Evolutionary conservation across 768 basidiomycete genomes (phyloP).

Genomic region (Rhizopogon sp.): DNA sequence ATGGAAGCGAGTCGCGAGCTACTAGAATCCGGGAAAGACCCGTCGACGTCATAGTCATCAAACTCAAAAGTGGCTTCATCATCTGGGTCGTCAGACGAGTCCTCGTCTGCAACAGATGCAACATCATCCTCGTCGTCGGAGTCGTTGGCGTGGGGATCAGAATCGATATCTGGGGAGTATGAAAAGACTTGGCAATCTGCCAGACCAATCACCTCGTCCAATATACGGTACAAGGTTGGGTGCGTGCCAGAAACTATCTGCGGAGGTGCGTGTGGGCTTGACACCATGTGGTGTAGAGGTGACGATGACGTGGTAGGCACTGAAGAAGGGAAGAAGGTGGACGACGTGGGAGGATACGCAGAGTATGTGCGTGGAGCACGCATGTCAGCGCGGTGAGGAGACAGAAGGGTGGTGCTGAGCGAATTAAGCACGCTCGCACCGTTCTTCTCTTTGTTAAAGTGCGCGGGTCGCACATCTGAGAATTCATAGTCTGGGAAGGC

Average conservation of each 20-base stretch:
- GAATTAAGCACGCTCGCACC: conserved; percentile 77
- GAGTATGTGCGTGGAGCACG: conserved; percentile 79
- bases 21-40: conserved; percentile 21
- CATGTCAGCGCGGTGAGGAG: conserved; percentile 62
- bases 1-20: conserved; percentile 8
- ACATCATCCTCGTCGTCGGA: conserved; percentile 75
- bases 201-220: conserved; percentile 88
- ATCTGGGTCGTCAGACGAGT: conserved; percentile 66
- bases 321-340: conserved; percentile 74
- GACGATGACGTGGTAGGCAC: conserved; percentile 64
- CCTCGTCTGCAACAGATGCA: conserved; percentile 60
- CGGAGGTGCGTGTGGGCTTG: conserved; percentile 67
- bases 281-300: conserved; percentile 51
- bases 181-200: conserved; percentile 94
- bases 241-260: conserved; percentile 79
- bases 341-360: conserved; percentile 70
- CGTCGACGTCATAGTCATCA: conserved; percentile 76
- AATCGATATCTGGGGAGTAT: conserved; percentile 88
- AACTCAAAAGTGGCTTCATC: conserved; percentile 74
- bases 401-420: conserved; percentile 76
- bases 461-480: conserved; percentile 82
- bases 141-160: conserved; percentile 89
- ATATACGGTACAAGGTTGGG: conserved; percentile 79
- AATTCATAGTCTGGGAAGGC: conserved; percentile 99
- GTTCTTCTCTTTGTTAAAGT: conserved; percentile 81